Percentiles rank a stretch among this genome's conserved stretches.
These are phyloP conservation scores for Eutrema salsugineum DNA, from an alignment of 441 rosid genomes.

Conservation along the genomic window DNA sequence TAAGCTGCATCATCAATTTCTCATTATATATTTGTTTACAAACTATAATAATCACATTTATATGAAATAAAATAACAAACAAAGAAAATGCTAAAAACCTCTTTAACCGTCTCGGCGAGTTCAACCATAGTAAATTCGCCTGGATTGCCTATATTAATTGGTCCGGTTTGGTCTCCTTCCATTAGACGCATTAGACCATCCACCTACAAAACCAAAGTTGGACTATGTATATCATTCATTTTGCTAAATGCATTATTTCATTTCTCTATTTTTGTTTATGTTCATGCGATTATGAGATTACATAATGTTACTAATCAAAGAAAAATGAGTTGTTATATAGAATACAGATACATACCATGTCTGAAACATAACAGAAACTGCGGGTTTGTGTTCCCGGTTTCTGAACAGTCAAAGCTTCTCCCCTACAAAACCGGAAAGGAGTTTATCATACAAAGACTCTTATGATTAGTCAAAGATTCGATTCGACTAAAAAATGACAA, in stretches of 20 bases:
- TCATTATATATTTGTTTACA: not conserved
- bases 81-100: slow-evolving; percentile 45
- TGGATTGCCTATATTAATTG: slow-evolving; percentile 95
- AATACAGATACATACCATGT: slow-evolving; percentile 59
- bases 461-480: not conserved
- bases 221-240: not conserved
- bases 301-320: not conserved
- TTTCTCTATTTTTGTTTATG: too few species aligned
- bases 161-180: slow-evolving; percentile 96
- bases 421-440: slow-evolving; percentile 38
- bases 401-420: slow-evolving; percentile 88
- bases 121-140: slow-evolving; percentile 96
- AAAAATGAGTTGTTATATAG: not conserved
- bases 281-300: too few species aligned
- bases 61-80: not conserved
- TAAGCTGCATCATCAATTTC: slow-evolving; percentile 46
- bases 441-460: not conserved
- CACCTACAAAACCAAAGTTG: slow-evolving; percentile 45
- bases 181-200: slow-evolving; percentile 91
- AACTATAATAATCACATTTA: not conserved
- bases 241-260: not conserved
- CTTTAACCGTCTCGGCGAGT: slow-evolving; percentile 92
- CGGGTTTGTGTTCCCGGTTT: slow-evolving; percentile 95
- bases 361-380: slow-evolving; percentile 96
- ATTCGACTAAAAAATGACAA: not conserved